Evolutionary conservation across 2,329 filamentous ascomycete genomes (phyloP).

Genomic region (Claviceps pazoutovae): DNA sequence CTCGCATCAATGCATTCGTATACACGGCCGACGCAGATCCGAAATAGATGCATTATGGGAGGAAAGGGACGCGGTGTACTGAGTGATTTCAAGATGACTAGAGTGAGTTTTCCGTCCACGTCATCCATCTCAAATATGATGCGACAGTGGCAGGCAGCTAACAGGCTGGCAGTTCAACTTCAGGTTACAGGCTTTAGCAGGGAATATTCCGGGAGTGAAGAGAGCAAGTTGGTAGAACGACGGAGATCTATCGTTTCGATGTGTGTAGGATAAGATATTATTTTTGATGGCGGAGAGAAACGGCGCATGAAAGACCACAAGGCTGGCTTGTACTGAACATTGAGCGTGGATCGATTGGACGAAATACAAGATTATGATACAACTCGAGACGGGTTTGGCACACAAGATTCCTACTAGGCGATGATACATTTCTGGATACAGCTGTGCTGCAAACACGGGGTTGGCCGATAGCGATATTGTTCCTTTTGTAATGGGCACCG

Average conservation of each 20-base stretch:
- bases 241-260: background rate
- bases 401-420: background rate
- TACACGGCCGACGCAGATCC: slow-evolving; percentile 83
- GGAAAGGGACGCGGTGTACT: slow-evolving; percentile 87
- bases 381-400: background rate
- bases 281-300: background rate
- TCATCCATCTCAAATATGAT: too few relatives aligned
- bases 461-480: too few relatives aligned
- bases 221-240: slow-evolving; percentile 80
- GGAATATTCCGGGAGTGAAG: slow-evolving; percentile 79
- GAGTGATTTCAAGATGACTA: slow-evolving; percentile 78
- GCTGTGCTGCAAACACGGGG: background rate
- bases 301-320: background rate
- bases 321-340: background rate
- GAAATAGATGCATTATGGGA: slow-evolving; percentile 82
- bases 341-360: background rate
- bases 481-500: background rate
- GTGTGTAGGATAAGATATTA: background rate
- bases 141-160: slow-evolving; percentile 9
- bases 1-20: slow-evolving; percentile 93
- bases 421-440: background rate
- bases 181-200: slow-evolving; percentile 72
- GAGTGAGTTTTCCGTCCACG: slow-evolving; percentile 45
- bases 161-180: slow-evolving; percentile 66
- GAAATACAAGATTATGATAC: background rate